Percentiles rank a stretch among this genome's conserved stretches.
Evolutionary conservation across 768 basidiomycete species (phyloP).

Genomic region (Termitomyces titanicus): DNA sequence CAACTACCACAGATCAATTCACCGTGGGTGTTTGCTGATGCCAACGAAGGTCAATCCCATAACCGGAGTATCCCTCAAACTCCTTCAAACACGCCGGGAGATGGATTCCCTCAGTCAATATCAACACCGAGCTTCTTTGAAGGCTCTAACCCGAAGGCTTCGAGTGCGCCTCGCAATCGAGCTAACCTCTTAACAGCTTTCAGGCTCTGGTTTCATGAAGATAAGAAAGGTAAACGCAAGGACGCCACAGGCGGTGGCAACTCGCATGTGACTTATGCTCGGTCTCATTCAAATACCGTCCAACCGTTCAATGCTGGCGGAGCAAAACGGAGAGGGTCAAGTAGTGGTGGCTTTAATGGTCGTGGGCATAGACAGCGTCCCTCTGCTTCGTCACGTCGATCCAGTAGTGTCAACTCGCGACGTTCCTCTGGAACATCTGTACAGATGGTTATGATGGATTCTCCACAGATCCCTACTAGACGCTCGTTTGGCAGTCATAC

Average conservation of each 20-base stretch:
- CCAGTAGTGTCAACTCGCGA: constrained; percentile 88
- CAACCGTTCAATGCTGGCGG: constrained; percentile 27
- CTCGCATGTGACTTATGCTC: constrained; percentile 24
- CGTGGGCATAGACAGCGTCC: constrained; percentile 62
- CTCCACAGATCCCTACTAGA: constrained; percentile 59
- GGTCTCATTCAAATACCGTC: constrained; percentile 8
- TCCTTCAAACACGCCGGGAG: constrained; percentile 52
- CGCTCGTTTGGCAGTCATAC: constrained; percentile 78
- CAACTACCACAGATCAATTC: constrained; percentile 50
- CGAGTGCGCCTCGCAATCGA: constrained; percentile 48
- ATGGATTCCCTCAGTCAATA: constrained; percentile 38
- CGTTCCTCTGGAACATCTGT: constrained; percentile 53
- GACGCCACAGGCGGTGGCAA: constrained; percentile 27
- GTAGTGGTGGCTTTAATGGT: constrained; percentile 22
- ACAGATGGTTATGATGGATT: constrained; percentile 54
- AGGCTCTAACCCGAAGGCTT: constrained; percentile 12
- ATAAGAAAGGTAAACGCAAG: constrained; percentile 83
- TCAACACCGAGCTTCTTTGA: constrained; percentile 39
- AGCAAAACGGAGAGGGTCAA: constrained; percentile 44
- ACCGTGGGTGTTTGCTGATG: constrained; percentile 69
- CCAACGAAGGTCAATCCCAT: constrained; percentile 32
- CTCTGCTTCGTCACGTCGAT: constrained; percentile 78
- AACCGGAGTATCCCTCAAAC: constrained; percentile 25
- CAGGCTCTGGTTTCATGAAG: constrained; percentile 90
- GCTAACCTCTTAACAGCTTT: constrained; percentile 84